Evolutionary conservation across 495 filamentous ascomycete species (phyloP).

Genomic region (Aspergillus conjunctus): DNA sequence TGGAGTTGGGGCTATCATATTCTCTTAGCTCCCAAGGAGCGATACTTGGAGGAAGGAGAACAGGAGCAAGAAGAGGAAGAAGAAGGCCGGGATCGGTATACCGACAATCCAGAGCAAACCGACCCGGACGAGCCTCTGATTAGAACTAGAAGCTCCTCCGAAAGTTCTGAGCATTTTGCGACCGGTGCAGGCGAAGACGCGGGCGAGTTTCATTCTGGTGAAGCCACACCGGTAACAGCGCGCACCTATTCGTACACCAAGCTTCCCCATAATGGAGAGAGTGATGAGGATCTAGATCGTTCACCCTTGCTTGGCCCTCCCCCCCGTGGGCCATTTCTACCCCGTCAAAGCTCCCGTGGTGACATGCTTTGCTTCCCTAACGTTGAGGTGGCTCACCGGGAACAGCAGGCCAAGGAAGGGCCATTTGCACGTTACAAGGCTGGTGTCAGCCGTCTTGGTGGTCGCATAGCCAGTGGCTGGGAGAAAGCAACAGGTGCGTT

Average conservation of each 20-base stretch:
- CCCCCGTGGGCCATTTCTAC: constrained; percentile 43
- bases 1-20: constrained; percentile 99
- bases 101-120: constrained; percentile 56
- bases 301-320: constrained; percentile 37
- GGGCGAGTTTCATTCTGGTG: constrained; percentile 41
- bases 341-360: constrained; percentile 40
- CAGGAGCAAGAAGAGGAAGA: constrained; percentile 59
- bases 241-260: constrained; percentile 43
- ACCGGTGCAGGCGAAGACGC: constrained; percentile 20
- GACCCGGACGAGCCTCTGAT: constrained; percentile 49
- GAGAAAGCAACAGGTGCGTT: constrained; percentile 28
- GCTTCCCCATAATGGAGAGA: constrained; percentile 28
- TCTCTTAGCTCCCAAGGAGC: constrained; percentile 74
- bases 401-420: constrained; percentile 27
- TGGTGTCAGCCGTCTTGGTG: constrained; percentile 24
- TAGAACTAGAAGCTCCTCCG: constrained; percentile 33
- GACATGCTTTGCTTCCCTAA: constrained; percentile 49
- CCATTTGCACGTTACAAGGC: constrained; percentile 29
- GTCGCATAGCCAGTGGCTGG: constrained; percentile 26
- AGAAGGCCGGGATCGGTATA: constrained; percentile 64
- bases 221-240: constrained; percentile 44
- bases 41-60: constrained; percentile 61
- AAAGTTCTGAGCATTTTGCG: constrained; percentile 26
- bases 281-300: constrained; percentile 29
- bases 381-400: constrained; percentile 37